Evolutionary conservation across 257 asterid genomes (phyloP).

Genomic region (Handroanthus guayacan): DNA sequence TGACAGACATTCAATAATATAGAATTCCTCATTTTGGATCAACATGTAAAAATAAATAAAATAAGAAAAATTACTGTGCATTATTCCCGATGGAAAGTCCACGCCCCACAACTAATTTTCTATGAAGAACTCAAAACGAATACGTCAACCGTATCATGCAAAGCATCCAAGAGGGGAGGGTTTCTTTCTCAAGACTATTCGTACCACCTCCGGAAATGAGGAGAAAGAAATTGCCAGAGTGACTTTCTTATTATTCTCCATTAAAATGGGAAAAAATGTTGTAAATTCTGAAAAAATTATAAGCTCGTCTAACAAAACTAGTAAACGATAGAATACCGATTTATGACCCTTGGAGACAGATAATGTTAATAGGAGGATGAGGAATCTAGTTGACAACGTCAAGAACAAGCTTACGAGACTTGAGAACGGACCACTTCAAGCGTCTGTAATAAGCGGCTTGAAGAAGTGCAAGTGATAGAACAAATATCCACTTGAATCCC

Average conservation of each 20-base stretch:
- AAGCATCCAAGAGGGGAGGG: not conserved
- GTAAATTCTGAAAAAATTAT: not conserved
- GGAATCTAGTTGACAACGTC: slow-evolving; percentile 59
- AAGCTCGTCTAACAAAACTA: not conserved
- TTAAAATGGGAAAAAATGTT: not conserved
- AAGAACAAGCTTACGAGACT: slow-evolving; percentile 67
- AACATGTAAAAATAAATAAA: not conserved
- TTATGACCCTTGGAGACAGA: not conserved
- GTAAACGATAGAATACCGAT: not conserved
- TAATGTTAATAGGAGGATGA: not conserved
- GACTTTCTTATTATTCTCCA: slow-evolving; percentile 19
- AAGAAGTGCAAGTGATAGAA: slow-evolving; percentile 66
- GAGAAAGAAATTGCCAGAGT: not conserved
- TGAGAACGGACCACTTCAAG: slow-evolving; percentile 63
- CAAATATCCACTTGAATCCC: slow-evolving; percentile 79
- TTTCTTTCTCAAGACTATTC: not conserved
- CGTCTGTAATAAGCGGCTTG: slow-evolving; percentile 72
- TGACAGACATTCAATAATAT: not conserved
- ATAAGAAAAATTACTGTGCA: not conserved
- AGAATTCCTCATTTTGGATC: slow-evolving; percentile 23
- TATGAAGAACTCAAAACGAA: not conserved
- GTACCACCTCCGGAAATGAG: not conserved
- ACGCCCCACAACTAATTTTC: not conserved
- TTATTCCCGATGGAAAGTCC: not conserved
- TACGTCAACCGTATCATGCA: not conserved